A percentile compares a stretch with the other conserved stretches of the same genome.
Evolutionary conservation across 148 eudicot genomes (phyloP).

Genomic region (Oxyria digyna): DNA sequence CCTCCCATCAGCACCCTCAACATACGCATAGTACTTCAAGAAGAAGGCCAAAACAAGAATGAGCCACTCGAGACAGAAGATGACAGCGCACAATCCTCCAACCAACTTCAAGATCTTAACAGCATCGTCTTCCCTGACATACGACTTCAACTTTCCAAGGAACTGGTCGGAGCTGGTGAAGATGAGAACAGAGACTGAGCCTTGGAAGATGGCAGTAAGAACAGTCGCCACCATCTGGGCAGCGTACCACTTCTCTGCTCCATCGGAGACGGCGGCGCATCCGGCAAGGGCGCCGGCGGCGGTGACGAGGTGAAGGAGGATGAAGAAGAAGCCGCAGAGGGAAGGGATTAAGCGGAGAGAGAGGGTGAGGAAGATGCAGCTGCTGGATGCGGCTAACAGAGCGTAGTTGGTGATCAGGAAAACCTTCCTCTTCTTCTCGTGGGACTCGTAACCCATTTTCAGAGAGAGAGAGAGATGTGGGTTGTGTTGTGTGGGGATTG

Average conservation of each 20-base stretch:
- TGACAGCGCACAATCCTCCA: conserved; percentile 35
- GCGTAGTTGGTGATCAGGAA: conserved; percentile 46
- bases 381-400: conserved; percentile 40
- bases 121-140: conserved; percentile 40
- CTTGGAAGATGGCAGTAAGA: conserved; percentile 51
- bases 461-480: neutral
- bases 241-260: conserved; percentile 30
- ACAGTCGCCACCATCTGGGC: conserved; percentile 53
- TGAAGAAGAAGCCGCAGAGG: conserved; percentile 39
- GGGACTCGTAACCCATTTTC: conserved; percentile 1
- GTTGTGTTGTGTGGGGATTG: neutral
- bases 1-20: conserved; percentile 9
- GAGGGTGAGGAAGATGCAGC: conserved; percentile 55
- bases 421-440: conserved; percentile 4
- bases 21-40: conserved; percentile 23
- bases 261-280: conserved; percentile 31
- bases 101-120: conserved; percentile 33
- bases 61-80: conserved; percentile 38
- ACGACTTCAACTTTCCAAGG: conserved; percentile 26
- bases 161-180: conserved; percentile 31
- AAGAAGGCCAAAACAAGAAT: conserved; percentile 34
- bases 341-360: conserved; percentile 59
- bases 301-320: conserved; percentile 45
- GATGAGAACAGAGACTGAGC: conserved; percentile 41
- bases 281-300: conserved; percentile 43